A percentile compares a stretch with the other conserved stretches of the same genome.
phyloP scores from a whole-genome alignment of 345 rosid species.

The Excoecaria agallocha region DNA sequence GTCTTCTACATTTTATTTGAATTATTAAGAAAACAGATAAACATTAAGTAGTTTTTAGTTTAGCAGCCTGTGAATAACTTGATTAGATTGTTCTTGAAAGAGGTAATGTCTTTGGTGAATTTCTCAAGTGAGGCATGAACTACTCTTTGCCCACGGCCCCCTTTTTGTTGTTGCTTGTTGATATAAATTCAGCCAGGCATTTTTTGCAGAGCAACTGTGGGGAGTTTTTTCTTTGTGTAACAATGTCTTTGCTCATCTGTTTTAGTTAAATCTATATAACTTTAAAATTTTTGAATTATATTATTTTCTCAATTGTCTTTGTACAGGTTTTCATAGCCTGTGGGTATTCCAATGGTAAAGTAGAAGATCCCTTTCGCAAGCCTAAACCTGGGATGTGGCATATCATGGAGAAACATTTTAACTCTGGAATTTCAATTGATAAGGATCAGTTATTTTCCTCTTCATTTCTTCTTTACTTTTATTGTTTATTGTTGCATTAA shows the following conservation, averaged over 20 bases:
- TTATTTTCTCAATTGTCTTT: slow-evolving; percentile 7
- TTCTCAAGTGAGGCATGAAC: background rate
- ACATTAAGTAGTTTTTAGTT: background rate
- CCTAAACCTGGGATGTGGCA: slow-evolving; percentile 93
- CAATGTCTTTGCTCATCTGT: background rate
- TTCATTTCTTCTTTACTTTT: background rate
- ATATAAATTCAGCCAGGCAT: background rate
- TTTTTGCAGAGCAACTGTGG: background rate
- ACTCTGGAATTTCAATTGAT: slow-evolving; percentile 74
- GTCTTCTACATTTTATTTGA: background rate
- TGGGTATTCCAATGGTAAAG: slow-evolving; percentile 52
- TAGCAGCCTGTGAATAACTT: slow-evolving; percentile 4
- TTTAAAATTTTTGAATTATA: background rate
- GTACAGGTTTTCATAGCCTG: slow-evolving; percentile 88
- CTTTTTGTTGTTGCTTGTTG: background rate
- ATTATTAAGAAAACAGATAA: background rate
- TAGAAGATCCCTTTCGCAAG: slow-evolving; percentile 74
- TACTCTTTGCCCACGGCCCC: background rate
- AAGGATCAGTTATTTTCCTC: slow-evolving; percentile 62
- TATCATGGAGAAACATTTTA: slow-evolving; percentile 76
- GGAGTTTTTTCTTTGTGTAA: background rate
- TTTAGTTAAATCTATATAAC: background rate
- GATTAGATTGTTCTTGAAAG: background rate
- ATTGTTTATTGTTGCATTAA: background rate
- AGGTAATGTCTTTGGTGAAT: background rate